These are phyloP conservation scores for Naganishia sp. DNA, from an alignment of 1,284 basidiomycete species.

Conservation along the genomic window DNA sequence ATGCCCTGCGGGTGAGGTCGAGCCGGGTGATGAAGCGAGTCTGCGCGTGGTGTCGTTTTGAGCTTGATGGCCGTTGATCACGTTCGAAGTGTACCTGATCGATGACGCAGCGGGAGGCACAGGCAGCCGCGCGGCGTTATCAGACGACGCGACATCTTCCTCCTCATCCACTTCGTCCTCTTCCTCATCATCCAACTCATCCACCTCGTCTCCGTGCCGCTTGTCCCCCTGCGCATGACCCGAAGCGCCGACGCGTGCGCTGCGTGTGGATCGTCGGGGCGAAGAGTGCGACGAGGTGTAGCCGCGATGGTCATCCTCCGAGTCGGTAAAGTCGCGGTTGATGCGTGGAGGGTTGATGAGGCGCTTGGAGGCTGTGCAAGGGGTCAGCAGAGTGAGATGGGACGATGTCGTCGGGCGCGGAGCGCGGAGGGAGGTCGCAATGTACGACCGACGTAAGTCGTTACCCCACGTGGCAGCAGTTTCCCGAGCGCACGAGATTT, in stretches of 20 bases:
- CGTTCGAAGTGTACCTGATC: neutral
- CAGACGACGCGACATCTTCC: neutral
- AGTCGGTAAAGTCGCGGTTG: conserved; percentile 24
- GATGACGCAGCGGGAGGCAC: neutral
- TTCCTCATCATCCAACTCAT: conserved; percentile 25
- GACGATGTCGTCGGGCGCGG: neutral
- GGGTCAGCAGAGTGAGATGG: neutral
- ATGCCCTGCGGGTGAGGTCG: neutral
- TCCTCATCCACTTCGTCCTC: neutral
- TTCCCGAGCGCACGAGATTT: too few relatives aligned
- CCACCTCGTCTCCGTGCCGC: conserved; percentile 23
- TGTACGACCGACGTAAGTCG: too few relatives aligned
- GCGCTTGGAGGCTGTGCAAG: neutral
- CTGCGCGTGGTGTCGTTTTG: neutral
- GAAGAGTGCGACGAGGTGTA: neutral
- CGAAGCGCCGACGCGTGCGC: neutral
- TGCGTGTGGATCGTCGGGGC: neutral
- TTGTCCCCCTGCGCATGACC: conserved; percentile 1
- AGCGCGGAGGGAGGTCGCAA: neutral
- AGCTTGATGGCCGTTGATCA: neutral
- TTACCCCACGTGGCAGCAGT: too few relatives aligned
- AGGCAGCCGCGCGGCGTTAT: neutral
- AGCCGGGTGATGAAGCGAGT: too few relatives aligned
- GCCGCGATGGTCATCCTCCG: conserved; percentile 8
- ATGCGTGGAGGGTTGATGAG: neutral